Conservation (phyloP, 225 moss, liverwort and hornwort species). For the Antitrichia curtipendula region DNA sequence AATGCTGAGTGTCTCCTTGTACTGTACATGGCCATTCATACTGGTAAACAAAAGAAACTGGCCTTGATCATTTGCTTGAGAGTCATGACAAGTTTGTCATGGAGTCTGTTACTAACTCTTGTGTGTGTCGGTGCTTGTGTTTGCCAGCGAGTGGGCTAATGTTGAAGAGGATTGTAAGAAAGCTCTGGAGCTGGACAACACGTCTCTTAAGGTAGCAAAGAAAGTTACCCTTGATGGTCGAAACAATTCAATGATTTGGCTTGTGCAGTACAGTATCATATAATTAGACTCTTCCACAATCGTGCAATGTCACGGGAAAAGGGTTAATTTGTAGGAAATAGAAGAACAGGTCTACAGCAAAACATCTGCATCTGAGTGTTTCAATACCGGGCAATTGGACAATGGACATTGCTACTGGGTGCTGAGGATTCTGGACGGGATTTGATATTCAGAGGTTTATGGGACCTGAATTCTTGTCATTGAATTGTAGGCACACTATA, state of each 20-base stretch:
- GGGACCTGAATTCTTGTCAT: not conserved
- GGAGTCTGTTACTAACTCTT: not conserved
- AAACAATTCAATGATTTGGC: not conserved
- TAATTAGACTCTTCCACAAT: not conserved
- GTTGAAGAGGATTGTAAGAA: constrained; percentile 38
- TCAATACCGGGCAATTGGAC: not conserved
- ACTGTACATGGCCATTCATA: not conserved
- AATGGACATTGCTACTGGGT: not conserved
- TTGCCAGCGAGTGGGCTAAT: constrained; percentile 24
- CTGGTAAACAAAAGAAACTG: not conserved
- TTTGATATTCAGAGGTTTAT: not conserved
- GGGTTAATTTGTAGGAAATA: not conserved
- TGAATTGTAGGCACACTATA: constrained; percentile 25
- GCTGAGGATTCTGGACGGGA: not conserved
- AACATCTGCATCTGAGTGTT: not conserved
- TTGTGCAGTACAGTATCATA: not conserved
- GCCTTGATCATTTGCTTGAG: not conserved
- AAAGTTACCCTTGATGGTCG: not conserved
- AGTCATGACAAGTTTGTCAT: not conserved
- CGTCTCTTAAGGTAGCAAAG: constrained; percentile 15
- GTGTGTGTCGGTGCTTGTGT: not conserved
- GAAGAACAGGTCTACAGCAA: not conserved
- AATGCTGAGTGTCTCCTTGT: not conserved
- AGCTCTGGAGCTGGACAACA: constrained; percentile 35
- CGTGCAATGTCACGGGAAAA: not conserved